These are phyloP conservation scores for Tremella yokohamensis DNA, from an alignment of 768 basidiomycete genomes.

Conservation along the genomic window DNA sequence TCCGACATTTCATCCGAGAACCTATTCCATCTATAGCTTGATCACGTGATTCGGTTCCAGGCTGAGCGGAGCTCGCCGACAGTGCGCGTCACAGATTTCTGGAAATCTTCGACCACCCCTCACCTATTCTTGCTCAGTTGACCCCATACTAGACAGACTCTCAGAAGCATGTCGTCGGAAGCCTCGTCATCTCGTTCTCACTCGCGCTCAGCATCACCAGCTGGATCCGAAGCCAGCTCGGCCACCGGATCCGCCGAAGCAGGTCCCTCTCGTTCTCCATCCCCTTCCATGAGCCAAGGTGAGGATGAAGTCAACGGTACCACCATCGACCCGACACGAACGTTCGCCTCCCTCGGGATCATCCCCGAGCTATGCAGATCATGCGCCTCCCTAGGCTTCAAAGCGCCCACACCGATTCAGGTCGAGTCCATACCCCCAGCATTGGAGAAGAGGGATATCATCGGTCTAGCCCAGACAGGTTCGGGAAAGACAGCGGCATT, in stretches of 20 bases:
- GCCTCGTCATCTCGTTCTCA: conserved; percentile 14
- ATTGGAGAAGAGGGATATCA: conserved; percentile 86
- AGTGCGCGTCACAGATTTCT: no score
- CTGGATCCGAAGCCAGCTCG: conserved; percentile 1
- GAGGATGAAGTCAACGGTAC: not conserved
- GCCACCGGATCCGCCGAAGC: conserved; percentile 4
- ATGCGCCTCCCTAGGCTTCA: conserved; percentile 75
- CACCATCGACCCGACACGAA: conserved; percentile 34
- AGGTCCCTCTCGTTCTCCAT: conserved; percentile 1
- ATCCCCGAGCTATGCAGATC: conserved; percentile 86
- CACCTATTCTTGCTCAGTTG: no score
- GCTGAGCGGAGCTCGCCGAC: no score
- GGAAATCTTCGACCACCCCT: no score
- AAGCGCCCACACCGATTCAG: conserved; percentile 86
- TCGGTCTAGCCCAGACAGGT: conserved; percentile 96
- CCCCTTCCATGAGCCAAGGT: not conserved
- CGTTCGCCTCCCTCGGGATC: conserved; percentile 80
- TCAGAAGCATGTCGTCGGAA: not conserved
- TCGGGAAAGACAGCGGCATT: conserved; percentile 98
- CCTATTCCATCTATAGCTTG: no score
- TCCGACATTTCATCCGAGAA: no score
- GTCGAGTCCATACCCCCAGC: conserved; percentile 78
- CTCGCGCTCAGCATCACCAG: conserved; percentile 14
- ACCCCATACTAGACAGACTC: no score
- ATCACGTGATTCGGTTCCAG: no score